Evolutionary conservation across 2,329 filamentous ascomycete species (phyloP).

Genomic region (Phaeophleospora eucalypticola): DNA sequence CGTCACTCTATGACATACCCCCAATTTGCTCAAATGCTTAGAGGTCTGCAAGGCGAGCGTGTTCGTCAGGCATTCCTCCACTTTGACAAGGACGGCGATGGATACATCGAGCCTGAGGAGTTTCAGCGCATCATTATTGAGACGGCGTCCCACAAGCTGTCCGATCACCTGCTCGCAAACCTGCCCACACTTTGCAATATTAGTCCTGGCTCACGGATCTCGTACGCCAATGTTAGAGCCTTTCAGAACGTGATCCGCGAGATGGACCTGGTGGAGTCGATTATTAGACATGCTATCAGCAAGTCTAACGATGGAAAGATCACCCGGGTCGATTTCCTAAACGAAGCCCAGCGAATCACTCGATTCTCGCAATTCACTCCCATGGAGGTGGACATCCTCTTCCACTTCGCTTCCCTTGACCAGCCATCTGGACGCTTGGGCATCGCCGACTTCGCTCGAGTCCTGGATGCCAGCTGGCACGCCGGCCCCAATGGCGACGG

Average conservation of each 20-base stretch:
- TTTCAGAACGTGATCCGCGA: constrained; percentile 98
- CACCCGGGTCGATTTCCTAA: constrained; percentile 87
- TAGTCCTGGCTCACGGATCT: constrained; percentile 84
- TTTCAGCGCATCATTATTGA: constrained; percentile 96
- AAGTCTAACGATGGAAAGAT: constrained; percentile 89
- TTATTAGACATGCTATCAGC: constrained; percentile 78
- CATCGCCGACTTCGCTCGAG: constrained; percentile 83
- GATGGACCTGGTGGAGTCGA: constrained; percentile 94
- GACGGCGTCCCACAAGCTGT: constrained; percentile 92
- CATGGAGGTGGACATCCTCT: constrained; percentile 97
- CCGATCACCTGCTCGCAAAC: constrained; percentile 88
- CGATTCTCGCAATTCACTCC: constrained; percentile 95
- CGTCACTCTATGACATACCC: constrained; percentile 90
- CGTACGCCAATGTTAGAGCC: constrained; percentile 92
- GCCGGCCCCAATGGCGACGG: constrained; percentile 45
- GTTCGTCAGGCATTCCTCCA: constrained; percentile 91
- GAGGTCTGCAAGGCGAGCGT: constrained; percentile 90
- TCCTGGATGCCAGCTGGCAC: constrained; percentile 90
- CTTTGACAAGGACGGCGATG: constrained; percentile 87
- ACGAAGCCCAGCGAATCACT: constrained; percentile 85
- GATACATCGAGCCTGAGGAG: constrained; percentile 91
- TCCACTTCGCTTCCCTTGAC: constrained; percentile 94
- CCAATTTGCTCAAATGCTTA: constrained; percentile 97
- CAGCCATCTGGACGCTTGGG: constrained; percentile 81
- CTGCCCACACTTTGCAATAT: constrained; percentile 94